A percentile compares a stretch with the other conserved stretches of the same genome.
phyloP scores from a whole-genome alignment of 805 yeast genomes.

The Metschnikowia santaceciliae region DNA sequence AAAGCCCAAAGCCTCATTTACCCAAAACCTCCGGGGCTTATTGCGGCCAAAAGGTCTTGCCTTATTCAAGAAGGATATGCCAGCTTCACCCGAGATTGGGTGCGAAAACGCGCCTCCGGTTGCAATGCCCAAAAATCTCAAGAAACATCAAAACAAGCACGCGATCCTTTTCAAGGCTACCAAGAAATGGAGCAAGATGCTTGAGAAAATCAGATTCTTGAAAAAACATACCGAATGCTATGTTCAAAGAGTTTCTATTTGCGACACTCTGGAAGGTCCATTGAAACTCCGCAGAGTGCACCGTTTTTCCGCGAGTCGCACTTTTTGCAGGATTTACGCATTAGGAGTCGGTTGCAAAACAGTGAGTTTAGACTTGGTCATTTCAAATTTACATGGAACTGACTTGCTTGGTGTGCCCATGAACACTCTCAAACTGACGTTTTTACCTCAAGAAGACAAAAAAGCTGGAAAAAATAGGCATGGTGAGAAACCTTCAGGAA shows the following conservation, averaged over 20 bases:
- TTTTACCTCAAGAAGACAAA: no score
- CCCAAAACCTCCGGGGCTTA: not conserved
- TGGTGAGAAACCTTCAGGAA: no score
- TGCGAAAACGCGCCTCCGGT: conserved; percentile 2
- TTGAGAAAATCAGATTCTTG: not conserved
- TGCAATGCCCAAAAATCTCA: not conserved
- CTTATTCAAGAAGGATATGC: not conserved
- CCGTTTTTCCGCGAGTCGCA: not conserved
- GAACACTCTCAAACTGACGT: no score
- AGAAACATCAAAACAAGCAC: not conserved
- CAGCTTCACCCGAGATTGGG: not conserved
- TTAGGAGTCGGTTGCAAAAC: not conserved
- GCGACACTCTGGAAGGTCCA: not conserved
- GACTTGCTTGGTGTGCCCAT: no score
- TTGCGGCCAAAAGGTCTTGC: not conserved
- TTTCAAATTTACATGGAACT: not conserved
- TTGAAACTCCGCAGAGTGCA: not conserved
- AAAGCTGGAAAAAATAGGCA: no score
- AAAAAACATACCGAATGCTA: not conserved
- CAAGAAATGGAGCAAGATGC: not conserved
- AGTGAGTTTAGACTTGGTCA: not conserved
- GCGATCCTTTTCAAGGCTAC: not conserved
- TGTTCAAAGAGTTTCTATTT: not conserved
- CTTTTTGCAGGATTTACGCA: not conserved
- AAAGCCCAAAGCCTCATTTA: no score